Conservation (phyloP, 768 basidiomycete species). For the Amanita exitialis region DNA sequence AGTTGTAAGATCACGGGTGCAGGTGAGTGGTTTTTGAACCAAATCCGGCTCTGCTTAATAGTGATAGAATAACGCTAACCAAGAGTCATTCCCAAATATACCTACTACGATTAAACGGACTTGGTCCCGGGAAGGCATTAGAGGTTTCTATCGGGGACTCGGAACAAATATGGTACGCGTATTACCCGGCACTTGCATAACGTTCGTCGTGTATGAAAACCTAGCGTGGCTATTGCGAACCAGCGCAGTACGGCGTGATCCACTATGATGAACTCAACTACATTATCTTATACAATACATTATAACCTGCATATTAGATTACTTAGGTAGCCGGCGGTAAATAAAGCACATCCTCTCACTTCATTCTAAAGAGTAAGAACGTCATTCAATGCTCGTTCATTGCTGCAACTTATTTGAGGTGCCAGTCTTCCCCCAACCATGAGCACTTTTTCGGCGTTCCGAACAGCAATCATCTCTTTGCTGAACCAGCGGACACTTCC, state of each 20-base stretch:
- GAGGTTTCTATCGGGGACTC: constrained; percentile 91
- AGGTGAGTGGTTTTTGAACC: constrained; percentile 37
- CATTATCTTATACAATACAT: background rate
- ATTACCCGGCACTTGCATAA: constrained; percentile 94
- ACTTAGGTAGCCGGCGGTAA: background rate
- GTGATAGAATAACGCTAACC: constrained; percentile 53
- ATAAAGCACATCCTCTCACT: background rate
- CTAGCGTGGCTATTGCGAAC: constrained; percentile 73
- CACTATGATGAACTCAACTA: constrained; percentile 3
- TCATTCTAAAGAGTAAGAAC: background rate
- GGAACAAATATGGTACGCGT: constrained; percentile 92
- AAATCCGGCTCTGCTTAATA: background rate
- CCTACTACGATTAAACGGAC: constrained; percentile 72
- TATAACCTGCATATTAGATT: background rate
- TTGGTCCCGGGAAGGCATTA: constrained; percentile 68
- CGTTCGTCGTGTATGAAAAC: constrained; percentile 96
- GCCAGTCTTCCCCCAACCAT: constrained; percentile 6
- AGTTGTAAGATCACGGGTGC: constrained; percentile 88
- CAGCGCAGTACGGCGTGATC: constrained; percentile 46
- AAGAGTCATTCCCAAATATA: constrained; percentile 73
- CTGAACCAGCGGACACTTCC: constrained; percentile 6
- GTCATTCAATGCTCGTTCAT: background rate
- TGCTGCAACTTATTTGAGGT: background rate
- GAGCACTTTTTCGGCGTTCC: constrained; percentile 22
- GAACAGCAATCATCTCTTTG: constrained; percentile 16